Conservation (phyloP, 306 rosid species). For the Castanospermum australe region DNA sequence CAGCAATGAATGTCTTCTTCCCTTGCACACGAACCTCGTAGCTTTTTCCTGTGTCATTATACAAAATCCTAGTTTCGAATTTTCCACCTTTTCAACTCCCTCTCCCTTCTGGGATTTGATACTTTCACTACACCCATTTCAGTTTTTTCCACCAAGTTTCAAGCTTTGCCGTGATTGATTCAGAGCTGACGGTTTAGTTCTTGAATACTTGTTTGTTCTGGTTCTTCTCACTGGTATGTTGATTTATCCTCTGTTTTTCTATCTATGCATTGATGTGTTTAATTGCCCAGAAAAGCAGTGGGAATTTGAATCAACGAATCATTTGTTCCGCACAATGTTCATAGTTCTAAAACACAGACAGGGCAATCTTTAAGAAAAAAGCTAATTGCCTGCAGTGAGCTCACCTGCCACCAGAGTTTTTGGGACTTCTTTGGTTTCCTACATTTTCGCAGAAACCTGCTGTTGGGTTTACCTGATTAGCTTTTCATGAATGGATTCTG, state of each 20-base stretch:
- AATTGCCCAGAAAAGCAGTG: conserved; percentile 14
- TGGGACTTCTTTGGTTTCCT: background rate
- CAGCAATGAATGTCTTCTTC: conserved; percentile 30
- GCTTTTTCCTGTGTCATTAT: conserved; percentile 36
- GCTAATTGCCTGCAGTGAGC: background rate
- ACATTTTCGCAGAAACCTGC: conserved; percentile 17
- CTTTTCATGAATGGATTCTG: conserved; percentile 22
- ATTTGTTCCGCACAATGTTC: background rate
- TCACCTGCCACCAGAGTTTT: background rate
- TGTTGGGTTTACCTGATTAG: conserved; percentile 11
- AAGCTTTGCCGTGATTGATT: conserved; percentile 20
- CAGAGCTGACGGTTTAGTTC: background rate
- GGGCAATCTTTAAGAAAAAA: background rate
- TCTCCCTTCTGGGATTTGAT: background rate
- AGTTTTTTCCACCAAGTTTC: conserved; percentile 22
- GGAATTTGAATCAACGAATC: background rate
- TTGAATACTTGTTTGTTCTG: background rate
- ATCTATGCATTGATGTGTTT: conserved; percentile 19
- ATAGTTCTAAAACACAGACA: background rate
- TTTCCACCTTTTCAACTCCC: background rate
- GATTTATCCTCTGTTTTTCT: conserved; percentile 3
- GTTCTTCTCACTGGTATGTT: conserved; percentile 31
- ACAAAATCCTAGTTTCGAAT: conserved; percentile 21
- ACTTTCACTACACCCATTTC: conserved; percentile 20
- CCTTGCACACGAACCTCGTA: conserved; percentile 20